A percentile compares a stretch with the other conserved stretches of the same genome.
Conservation (phyloP, 2,329 filamentous ascomycete species). For the Xylaria hypoxylon region DNA sequence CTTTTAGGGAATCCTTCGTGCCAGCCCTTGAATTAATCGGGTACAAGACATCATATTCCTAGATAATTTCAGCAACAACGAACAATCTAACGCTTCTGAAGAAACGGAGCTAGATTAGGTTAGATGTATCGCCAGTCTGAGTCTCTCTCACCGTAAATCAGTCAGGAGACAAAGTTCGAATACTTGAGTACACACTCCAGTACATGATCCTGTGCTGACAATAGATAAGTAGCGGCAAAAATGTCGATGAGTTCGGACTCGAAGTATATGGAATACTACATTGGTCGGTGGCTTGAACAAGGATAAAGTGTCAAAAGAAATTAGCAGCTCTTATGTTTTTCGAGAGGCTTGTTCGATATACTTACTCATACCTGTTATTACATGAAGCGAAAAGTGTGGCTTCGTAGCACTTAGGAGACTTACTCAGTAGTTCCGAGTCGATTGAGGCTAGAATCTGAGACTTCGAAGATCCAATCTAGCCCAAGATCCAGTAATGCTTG, state of each 20-base stretch:
- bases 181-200: not conserved
- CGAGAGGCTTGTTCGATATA: no score
- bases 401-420: slow-evolving; percentile 1
- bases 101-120: not conserved
- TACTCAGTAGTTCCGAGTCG: slow-evolving; percentile 19
- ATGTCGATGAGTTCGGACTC: not conserved
- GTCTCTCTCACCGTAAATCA: not conserved
- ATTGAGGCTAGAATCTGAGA: slow-evolving; percentile 9
- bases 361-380: no score
- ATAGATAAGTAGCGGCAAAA: not conserved
- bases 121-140: not conserved
- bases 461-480: slow-evolving; percentile 12
- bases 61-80: not conserved
- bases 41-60: no score
- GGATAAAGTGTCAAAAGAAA: no score
- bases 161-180: not conserved
- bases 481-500: no score
- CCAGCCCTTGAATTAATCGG: no score
- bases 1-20: no score
- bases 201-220: not conserved
- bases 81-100: not conserved
- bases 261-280: not conserved
- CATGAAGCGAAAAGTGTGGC: no score
- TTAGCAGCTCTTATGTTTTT: no score
- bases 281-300: not conserved